phyloP scores from a whole-genome alignment of 148 eudicot species.

The Beta vulgaris region DNA sequence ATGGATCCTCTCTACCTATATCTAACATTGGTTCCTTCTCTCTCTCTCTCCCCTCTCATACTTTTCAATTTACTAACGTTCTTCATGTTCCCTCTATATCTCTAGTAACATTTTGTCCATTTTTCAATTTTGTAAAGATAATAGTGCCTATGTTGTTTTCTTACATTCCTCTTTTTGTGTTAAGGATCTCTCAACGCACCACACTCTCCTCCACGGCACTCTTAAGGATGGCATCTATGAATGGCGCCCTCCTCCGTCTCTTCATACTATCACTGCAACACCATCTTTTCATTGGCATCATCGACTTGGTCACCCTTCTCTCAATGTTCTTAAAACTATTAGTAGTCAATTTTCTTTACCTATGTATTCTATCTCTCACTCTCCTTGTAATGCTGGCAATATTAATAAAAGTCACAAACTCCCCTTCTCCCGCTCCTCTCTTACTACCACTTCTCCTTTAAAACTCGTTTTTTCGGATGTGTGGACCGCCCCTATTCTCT shows the following conservation, averaged over 20 bases:
- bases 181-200: neutral
- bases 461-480: slow-evolving; percentile 1
- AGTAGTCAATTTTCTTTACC: too few species aligned
- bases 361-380: too few species aligned
- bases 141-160: neutral
- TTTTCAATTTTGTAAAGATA: neutral
- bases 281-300: neutral
- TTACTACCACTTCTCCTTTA: too few species aligned
- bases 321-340: too few species aligned
- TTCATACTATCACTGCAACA: too few species aligned
- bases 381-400: too few species aligned
- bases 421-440: neutral
- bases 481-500: too few species aligned
- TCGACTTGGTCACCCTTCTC: neutral
- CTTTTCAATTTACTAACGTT: neutral
- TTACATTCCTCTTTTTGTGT: too few species aligned
- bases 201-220: neutral
- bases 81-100: neutral
- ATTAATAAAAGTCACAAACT: too few species aligned
- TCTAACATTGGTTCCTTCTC: neutral
- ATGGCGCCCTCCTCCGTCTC: neutral
- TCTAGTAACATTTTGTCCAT: slow-evolving; percentile 5
- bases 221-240: too few species aligned
- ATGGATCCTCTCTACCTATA: neutral
- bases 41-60: neutral